Evolutionary conservation across 1,284 basidiomycete genomes (phyloP).

Genomic region (Boletus sp.): DNA sequence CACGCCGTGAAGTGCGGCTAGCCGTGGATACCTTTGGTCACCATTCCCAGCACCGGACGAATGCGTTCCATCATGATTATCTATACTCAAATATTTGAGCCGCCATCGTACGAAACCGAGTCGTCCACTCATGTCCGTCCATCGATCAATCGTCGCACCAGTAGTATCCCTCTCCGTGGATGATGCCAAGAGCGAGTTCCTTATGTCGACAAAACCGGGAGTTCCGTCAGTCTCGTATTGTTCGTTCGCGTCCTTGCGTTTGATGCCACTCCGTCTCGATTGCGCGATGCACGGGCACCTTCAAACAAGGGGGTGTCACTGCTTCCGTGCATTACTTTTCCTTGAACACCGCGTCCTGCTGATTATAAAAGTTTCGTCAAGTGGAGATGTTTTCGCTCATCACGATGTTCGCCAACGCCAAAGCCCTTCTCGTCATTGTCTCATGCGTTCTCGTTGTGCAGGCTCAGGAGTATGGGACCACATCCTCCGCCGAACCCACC

Average conservation of each 20-base stretch:
- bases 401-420: conserved; percentile 20
- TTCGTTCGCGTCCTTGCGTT: neutral
- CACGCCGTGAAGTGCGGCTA: neutral
- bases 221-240: neutral
- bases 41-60: neutral
- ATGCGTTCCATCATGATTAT: neutral
- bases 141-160: neutral
- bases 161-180: neutral
- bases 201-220: neutral
- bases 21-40: neutral
- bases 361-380: neutral
- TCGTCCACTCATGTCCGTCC: neutral
- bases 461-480: conserved; percentile 11
- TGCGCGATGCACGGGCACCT: no score
- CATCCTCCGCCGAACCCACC: neutral
- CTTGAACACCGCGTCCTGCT: conserved; percentile 10
- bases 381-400: neutral
- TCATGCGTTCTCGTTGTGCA: conserved; percentile 17
- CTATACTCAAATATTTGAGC: neutral
- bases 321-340: neutral
- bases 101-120: neutral
- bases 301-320: no score
- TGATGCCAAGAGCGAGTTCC: neutral
- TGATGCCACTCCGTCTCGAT: neutral
- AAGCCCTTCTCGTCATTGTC: conserved; percentile 14